phyloP scores from a whole-genome alignment of 805 yeast genomes.

The Candida qinlingensis region DNA sequence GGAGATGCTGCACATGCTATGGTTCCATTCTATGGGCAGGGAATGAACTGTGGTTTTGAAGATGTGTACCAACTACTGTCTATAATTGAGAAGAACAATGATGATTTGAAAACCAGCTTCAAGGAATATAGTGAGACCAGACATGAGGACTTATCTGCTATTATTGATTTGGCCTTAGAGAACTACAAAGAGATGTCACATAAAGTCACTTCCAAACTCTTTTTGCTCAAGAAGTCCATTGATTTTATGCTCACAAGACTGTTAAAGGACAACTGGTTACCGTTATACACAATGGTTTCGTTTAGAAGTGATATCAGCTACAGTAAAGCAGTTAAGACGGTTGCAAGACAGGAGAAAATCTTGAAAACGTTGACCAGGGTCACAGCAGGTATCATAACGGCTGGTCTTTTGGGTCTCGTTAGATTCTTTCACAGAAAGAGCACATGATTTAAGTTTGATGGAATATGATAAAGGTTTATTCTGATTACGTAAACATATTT shows the following conservation, averaged over 20 bases:
- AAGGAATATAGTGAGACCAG: slow-evolving; percentile 29
- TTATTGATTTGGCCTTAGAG: slow-evolving; percentile 69
- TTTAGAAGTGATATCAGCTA: slow-evolving; percentile 81
- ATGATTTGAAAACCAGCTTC: slow-evolving; percentile 7
- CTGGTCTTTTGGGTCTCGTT: neutral
- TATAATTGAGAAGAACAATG: slow-evolving; percentile 12
- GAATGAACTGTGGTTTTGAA: slow-evolving; percentile 94
- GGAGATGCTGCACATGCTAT: slow-evolving; percentile 96
- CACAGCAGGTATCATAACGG: neutral
- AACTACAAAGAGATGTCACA: slow-evolving; percentile 88
- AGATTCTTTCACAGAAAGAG: neutral
- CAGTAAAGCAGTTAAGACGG: slow-evolving; percentile 54
- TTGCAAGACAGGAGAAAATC: slow-evolving; percentile 49
- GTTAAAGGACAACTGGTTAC: slow-evolving; percentile 67
- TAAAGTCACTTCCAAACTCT: slow-evolving; percentile 58
- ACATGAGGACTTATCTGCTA: slow-evolving; percentile 65
- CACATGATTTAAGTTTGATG: neutral
- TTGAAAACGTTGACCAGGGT: slow-evolving; percentile 23
- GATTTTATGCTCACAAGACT: slow-evolving; percentile 60
- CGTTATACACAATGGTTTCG: slow-evolving; percentile 88
- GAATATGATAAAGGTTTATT: too few species aligned
- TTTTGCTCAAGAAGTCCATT: slow-evolving; percentile 57
- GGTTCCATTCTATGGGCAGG: slow-evolving; percentile 99
- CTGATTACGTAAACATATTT: too few species aligned
- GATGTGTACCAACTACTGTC: slow-evolving; percentile 70